These are phyloP conservation scores for Sodiomyces alkalinus DNA, from an alignment of 2,329 filamentous ascomycete genomes.

Conservation along the genomic window DNA sequence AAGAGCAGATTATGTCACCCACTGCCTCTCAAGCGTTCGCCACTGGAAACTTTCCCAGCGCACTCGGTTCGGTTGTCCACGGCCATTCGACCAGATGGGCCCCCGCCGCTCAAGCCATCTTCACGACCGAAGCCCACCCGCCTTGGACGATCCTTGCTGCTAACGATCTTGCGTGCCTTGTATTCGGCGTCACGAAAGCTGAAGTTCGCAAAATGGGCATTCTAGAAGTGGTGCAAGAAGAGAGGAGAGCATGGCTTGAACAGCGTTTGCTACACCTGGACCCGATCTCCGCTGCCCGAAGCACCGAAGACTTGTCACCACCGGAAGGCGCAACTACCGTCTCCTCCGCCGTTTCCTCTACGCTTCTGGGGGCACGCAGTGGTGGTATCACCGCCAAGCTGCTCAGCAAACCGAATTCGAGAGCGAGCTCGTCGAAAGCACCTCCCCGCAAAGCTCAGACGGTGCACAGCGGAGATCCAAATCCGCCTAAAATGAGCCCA, in stretches of 20 bases:
- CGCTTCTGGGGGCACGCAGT: conserved; percentile 48
- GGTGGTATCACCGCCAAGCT: conserved; percentile 74
- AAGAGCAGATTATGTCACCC: conserved; percentile 27
- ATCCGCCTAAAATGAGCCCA: conserved; percentile 36
- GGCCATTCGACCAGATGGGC: conserved; percentile 83
- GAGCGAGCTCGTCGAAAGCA: conserved; percentile 37
- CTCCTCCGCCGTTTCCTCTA: conserved; percentile 26
- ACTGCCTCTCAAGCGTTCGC: conserved; percentile 23
- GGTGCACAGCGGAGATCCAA: conserved; percentile 40
- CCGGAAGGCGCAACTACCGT: too few species aligned
- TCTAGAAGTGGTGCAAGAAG: conserved; percentile 82
- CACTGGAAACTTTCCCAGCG: conserved; percentile 26
- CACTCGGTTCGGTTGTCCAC: conserved; percentile 51
- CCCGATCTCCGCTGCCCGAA: conserved; percentile 17
- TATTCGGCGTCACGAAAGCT: conserved; percentile 97
- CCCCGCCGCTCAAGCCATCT: conserved; percentile 87
- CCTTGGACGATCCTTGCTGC: conserved; percentile 95
- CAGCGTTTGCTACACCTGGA: conserved; percentile 60
- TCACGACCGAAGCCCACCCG: conserved; percentile 79
- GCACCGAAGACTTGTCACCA: conserved; percentile 19
- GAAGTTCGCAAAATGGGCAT: conserved; percentile 94
- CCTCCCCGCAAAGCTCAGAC: conserved; percentile 47
- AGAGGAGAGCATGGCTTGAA: conserved; percentile 78
- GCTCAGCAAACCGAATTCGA: conserved; percentile 63
- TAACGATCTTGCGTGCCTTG: conserved; percentile 87